These are phyloP conservation scores for Schoenoplectus tabernaemontani DNA, from an alignment of 202 grass and related monocot species.

Conservation along the genomic window DNA sequence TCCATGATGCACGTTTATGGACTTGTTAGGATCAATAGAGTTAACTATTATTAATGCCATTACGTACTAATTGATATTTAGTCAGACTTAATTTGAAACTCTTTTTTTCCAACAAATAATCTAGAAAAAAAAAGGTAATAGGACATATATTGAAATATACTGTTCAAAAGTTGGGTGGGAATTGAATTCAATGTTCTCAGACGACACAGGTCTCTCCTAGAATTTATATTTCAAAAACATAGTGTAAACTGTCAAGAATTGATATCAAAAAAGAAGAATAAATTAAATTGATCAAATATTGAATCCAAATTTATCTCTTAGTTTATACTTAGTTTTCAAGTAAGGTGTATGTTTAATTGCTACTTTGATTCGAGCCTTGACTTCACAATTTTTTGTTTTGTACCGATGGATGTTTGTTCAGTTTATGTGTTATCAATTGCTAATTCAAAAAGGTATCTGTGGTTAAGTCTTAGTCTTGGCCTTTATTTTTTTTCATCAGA, in stretches of 20 bases:
- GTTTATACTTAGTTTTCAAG: background rate
- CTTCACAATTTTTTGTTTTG: too few species aligned
- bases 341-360: background rate
- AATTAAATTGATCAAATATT: background rate
- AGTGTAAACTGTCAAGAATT: background rate
- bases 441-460: background rate
- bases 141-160: background rate
- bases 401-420: background rate
- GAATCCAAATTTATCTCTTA: background rate
- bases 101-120: background rate
- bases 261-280: background rate
- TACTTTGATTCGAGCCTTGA: too few species aligned
- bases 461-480: background rate
- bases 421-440: background rate
- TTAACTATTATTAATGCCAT: slow-evolving; percentile 4
- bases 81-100: background rate
- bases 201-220: background rate
- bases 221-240: background rate
- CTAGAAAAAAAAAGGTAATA: background rate
- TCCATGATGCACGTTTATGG: background rate
- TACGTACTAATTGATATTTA: background rate
- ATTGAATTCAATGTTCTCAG: too few species aligned
- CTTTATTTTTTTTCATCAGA: background rate
- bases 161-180: too few species aligned
- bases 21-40: background rate